Base-by-base conservation (phyloP, 2,329 filamentous ascomycete species). In the Penicillium sp. region DNA sequence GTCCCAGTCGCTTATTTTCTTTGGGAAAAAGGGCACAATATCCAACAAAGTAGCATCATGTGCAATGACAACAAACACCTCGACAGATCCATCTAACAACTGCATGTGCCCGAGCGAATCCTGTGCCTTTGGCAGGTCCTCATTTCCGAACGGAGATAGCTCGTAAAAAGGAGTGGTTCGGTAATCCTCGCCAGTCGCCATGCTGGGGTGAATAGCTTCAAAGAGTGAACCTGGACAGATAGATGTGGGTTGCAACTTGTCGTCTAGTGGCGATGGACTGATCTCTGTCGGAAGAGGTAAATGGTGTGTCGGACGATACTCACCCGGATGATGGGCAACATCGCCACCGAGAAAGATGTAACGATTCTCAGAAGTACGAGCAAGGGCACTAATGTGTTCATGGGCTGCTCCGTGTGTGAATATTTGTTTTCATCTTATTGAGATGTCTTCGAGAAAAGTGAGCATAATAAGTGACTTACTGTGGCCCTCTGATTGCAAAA, bases 321-420 rank as follows among this genome's bases (percentile, higher is more conserved):
- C 72, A 26, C 72, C 73, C 11, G 64, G 68, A 55, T 79, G 73
- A 59, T 79, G 77, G 24, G 68, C 72, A 5, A 70, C 33, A 45
- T 64, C 61, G 3, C 50, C 61, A 2, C 58, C 62, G 3, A 64
- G 28, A 33, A 61, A 57, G 1, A 63, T 56, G 50, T 62, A 62
- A 3, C 59, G 62, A 24, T 58, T 28, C 4, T 56, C 18, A 1
- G 69, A 69, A 0, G 73, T 76, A 11, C 79, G 69, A 0, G 78
- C 79, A 1, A 83, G 70, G 5, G 71, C 80, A 11, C 20, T n/a
- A 4, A 58, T 40, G 21, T 58, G 56, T 11, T 49, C 50, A n/a
- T 56, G 53, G 18, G 53, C 53, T 55, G n/a, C 12, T 28, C 8
- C 26, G 8, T 28, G 26, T 28, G 5, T 28, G 5, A 28, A 28